Evolutionary conservation across 257 asterid species (phyloP).

Genomic region (Nyctanthes arbortristis): DNA sequence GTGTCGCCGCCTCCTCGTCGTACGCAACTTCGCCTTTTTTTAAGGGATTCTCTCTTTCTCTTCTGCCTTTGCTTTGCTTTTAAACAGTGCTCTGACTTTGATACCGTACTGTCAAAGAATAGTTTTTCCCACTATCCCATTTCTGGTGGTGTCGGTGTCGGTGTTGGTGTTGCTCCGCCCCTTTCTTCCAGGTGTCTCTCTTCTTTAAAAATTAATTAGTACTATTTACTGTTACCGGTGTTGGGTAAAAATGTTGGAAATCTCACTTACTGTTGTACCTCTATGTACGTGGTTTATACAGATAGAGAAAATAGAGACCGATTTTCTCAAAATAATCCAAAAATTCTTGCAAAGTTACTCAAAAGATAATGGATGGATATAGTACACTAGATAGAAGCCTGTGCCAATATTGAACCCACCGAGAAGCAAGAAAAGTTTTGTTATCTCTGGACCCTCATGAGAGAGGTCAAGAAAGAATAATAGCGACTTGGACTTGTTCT

Average conservation of each 20-base stretch:
- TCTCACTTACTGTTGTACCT: slow-evolving; percentile 2
- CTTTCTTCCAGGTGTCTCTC: slow-evolving; percentile 28
- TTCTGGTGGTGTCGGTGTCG: too few species aligned
- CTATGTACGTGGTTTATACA: slow-evolving; percentile 8
- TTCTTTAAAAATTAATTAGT: too few species aligned
- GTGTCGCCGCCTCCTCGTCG: slow-evolving; percentile 19
- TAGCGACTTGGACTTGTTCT: too few species aligned
- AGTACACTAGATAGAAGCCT: slow-evolving; percentile 36
- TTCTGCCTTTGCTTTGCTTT: background rate
- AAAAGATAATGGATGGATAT: slow-evolving; percentile 15
- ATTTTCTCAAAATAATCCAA: slow-evolving; percentile 14
- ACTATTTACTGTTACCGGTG: slow-evolving; percentile 30
- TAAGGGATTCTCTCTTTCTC: slow-evolving; percentile 4
- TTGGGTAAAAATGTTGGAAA: slow-evolving; percentile 29
- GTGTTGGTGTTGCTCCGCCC: slow-evolving; percentile 11
- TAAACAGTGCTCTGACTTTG: background rate
- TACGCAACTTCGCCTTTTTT: background rate
- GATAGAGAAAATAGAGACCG: slow-evolving; percentile 12
- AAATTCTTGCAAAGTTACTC: slow-evolving; percentile 11
- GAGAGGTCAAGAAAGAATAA: too few species aligned
- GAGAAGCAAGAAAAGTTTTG: slow-evolving; percentile 19
- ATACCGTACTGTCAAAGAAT: background rate
- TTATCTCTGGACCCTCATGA: too few species aligned
- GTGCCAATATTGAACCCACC: slow-evolving; percentile 40
- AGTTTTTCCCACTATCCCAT: background rate